Percentiles rank a stretch among this genome's conserved stretches.
Evolutionary conservation across 2,329 filamentous ascomycete genomes (phyloP).

Genomic region (Biscogniauxia mediterranea): DNA sequence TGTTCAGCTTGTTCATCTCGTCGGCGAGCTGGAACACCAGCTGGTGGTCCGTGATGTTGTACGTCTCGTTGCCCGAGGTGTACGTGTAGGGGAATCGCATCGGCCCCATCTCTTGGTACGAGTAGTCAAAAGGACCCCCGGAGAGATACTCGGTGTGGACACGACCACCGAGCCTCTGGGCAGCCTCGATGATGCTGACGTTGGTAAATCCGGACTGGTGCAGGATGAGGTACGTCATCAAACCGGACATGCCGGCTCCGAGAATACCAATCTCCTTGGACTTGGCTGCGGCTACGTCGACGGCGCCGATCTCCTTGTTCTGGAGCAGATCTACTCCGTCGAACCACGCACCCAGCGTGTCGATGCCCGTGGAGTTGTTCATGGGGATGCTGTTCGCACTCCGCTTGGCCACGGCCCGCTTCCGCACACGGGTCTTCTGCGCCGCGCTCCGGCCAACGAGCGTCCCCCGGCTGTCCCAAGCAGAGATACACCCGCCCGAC

Average conservation of each 20-base stretch:
- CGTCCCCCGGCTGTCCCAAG: constrained; percentile 33
- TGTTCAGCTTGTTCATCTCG: constrained; percentile 59
- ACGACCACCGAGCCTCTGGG: constrained; percentile 59
- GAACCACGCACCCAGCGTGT: constrained; percentile 59
- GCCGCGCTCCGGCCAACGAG: constrained; percentile 37
- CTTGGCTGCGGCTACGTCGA: constrained; percentile 55
- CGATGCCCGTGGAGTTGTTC: constrained; percentile 48
- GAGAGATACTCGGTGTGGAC: constrained; percentile 63
- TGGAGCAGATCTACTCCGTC: constrained; percentile 60
- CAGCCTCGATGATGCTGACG: constrained; percentile 61
- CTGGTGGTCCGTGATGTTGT: constrained; percentile 60
- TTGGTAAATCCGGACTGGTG: constrained; percentile 56
- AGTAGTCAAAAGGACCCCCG: constrained; percentile 58
- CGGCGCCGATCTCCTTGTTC: constrained; percentile 49
- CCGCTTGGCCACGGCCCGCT: constrained; percentile 27
- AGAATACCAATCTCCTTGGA: constrained; percentile 60
- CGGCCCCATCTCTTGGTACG: constrained; percentile 66
- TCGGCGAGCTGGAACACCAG: constrained; percentile 63
- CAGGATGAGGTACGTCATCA: constrained; percentile 56
- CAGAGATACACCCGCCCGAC: constrained; percentile 40
- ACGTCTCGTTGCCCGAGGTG: constrained; percentile 52
- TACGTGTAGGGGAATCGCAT: constrained; percentile 61
- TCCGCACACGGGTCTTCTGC: constrained; percentile 31
- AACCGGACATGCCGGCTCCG: constrained; percentile 63
- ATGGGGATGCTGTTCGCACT: constrained; percentile 40